Conservation (phyloP, 2,329 filamentous ascomycete species). For the Monilinia laxa region DNA sequence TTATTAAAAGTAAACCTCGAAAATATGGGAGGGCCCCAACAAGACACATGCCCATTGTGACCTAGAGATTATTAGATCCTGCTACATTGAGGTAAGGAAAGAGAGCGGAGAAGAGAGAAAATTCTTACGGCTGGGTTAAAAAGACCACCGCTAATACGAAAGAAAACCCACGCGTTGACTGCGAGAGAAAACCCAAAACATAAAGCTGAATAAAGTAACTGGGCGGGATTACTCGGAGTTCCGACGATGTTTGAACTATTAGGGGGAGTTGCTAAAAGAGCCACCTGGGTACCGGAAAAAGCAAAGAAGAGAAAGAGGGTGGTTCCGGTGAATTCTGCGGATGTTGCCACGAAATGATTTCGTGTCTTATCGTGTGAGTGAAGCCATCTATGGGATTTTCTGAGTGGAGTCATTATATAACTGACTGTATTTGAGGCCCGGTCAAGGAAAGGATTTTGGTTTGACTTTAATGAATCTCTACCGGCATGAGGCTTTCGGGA, state of each 20-base stretch:
- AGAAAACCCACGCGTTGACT: constrained; percentile 57
- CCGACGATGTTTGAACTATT: constrained; percentile 43
- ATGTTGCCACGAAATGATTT: constrained; percentile 27
- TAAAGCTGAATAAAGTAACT: constrained; percentile 40
- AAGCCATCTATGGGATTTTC: constrained; percentile 22
- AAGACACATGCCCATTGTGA: constrained; percentile 43
- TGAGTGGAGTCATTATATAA: neutral
- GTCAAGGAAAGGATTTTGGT: constrained; percentile 26
- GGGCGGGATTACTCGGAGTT: constrained; percentile 43
- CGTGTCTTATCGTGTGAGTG: constrained; percentile 23
- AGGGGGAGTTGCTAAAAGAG: constrained; percentile 34
- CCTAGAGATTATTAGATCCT: constrained; percentile 31
- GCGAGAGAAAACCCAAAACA: constrained; percentile 43
- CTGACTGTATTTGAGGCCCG: constrained; percentile 30
- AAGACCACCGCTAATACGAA: constrained; percentile 51
- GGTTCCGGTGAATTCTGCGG: constrained; percentile 33
- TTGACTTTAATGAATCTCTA: constrained; percentile 30
- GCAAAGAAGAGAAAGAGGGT: constrained; percentile 37
- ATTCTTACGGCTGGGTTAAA: constrained; percentile 49
- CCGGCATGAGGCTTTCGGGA: constrained; percentile 19
- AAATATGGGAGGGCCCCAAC: constrained; percentile 41
- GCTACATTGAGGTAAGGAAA: constrained; percentile 42
- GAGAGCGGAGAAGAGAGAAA: neutral
- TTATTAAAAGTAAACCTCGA: constrained; percentile 39
- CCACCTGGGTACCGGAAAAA: constrained; percentile 34